Evolutionary conservation across 2,329 filamentous ascomycete species (phyloP).

Genomic region (Colletotrichum orchidophilum): DNA sequence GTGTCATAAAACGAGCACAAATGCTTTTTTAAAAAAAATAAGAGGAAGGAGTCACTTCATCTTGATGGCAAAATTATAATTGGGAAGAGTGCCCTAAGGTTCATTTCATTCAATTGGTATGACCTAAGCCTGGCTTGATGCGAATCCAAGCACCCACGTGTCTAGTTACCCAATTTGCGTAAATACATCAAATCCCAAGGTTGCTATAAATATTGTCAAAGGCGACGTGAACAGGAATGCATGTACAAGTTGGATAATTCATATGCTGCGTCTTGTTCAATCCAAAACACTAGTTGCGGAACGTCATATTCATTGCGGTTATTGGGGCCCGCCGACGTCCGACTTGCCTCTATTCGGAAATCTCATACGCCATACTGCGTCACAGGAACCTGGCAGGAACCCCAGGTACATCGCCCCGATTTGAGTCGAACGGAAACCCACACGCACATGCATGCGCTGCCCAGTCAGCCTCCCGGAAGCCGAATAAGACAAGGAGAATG

Average conservation of each 20-base stretch:
- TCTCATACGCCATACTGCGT: conserved; percentile 26
- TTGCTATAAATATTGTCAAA: background rate
- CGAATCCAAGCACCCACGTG: background rate
- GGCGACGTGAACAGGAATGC: background rate
- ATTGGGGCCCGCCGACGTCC: conserved; percentile 10
- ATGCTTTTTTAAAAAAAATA: background rate
- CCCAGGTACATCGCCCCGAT: conserved; percentile 19
- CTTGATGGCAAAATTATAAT: too few species aligned
- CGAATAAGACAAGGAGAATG: background rate
- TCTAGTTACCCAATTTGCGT: background rate
- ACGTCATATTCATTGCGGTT: background rate
- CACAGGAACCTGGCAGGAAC: conserved; percentile 18
- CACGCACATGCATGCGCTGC: background rate
- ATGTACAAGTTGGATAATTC: background rate
- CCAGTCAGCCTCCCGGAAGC: background rate
- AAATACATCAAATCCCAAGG: background rate
- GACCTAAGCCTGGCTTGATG: background rate
- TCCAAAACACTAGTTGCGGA: background rate
- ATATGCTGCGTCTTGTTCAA: background rate
- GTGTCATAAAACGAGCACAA: background rate
- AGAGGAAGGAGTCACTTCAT: too few species aligned
- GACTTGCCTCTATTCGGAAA: conserved; percentile 33
- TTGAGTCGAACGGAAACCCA: background rate
- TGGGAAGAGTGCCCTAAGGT: too few species aligned
- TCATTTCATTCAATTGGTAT: background rate